Conservation (phyloP, 2,329 filamentous ascomycete genomes). For the Sclerotinia sclerotiorum region DNA sequence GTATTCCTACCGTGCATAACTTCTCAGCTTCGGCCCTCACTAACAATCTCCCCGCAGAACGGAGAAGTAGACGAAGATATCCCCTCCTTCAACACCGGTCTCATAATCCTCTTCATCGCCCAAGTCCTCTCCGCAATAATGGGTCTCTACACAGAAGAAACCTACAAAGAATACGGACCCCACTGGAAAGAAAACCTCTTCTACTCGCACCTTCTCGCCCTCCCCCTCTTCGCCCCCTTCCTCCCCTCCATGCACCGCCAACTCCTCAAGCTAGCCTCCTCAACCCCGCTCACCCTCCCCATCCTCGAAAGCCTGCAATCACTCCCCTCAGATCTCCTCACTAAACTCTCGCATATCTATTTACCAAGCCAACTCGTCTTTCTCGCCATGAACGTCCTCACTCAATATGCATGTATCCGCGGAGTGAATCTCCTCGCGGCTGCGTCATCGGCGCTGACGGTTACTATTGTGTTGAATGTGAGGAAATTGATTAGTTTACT, state of each 20-base stretch:
- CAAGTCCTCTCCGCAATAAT: conserved; percentile 91
- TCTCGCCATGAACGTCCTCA: conserved; percentile 75
- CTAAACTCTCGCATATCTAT: conserved; percentile 40
- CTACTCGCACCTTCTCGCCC: conserved; percentile 77
- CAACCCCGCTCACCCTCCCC: conserved; percentile 57
- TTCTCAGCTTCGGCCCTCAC: neutral
- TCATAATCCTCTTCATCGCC: conserved; percentile 80
- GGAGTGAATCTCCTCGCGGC: conserved; percentile 94
- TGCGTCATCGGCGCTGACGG: conserved; percentile 84
- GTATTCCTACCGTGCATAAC: conserved; percentile 45
- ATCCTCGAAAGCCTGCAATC: conserved; percentile 33
- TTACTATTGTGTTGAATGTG: conserved; percentile 95
- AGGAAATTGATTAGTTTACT: conserved; percentile 89
- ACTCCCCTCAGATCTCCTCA: conserved; percentile 44
- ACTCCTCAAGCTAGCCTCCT: conserved; percentile 62
- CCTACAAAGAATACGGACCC: conserved; percentile 80
- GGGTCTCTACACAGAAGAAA: conserved; percentile 91
- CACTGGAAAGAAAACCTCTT: conserved; percentile 97
- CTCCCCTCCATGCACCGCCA: conserved; percentile 63
- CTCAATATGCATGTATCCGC: conserved; percentile 92
- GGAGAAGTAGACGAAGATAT: conserved; percentile 39
- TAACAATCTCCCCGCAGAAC: conserved; percentile 32
- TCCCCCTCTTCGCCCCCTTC: conserved; percentile 75
- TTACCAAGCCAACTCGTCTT: conserved; percentile 71
- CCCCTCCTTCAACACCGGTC: conserved; percentile 63